Evolutionary conservation across 257 asterid species (phyloP).

Genomic region (Salvia miltiorrhiza): DNA sequence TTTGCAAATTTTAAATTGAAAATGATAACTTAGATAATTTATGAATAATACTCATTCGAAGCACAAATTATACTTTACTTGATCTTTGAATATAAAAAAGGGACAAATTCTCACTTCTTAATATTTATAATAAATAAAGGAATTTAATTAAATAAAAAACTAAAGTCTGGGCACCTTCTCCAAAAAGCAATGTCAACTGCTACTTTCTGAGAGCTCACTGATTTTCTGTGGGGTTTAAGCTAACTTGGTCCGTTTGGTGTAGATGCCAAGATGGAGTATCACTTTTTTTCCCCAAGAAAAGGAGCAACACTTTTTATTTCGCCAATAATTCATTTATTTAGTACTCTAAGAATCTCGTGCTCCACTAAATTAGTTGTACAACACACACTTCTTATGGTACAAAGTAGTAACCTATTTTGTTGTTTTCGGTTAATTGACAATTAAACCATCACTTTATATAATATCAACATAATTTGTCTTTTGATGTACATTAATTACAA

Average conservation of each 20-base stretch:
- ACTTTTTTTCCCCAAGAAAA: no score
- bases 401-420: not conserved
- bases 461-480: no score
- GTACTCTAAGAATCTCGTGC: not conserved
- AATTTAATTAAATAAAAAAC: not conserved
- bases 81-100: no score
- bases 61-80: no score
- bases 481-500: no score
- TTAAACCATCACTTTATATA: no score
- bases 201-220: slow-evolving; percentile 5
- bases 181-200: not conserved
- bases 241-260: slow-evolving; percentile 31
- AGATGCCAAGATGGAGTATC: slow-evolving; percentile 37
- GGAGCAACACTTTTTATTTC: no score
- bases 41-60: no score
- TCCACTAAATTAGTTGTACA: not conserved
- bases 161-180: not conserved
- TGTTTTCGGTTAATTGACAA: no score
- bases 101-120: not conserved
- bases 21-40: no score
- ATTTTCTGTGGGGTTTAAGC: slow-evolving; percentile 37
- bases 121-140: not conserved
- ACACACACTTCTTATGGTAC: not conserved
- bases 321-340: slow-evolving; percentile 6
- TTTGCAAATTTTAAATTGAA: no score